These are phyloP conservation scores for Cryptococcus sp. DNA, from an alignment of 1,284 basidiomycete genomes.

Conservation along the genomic window DNA sequence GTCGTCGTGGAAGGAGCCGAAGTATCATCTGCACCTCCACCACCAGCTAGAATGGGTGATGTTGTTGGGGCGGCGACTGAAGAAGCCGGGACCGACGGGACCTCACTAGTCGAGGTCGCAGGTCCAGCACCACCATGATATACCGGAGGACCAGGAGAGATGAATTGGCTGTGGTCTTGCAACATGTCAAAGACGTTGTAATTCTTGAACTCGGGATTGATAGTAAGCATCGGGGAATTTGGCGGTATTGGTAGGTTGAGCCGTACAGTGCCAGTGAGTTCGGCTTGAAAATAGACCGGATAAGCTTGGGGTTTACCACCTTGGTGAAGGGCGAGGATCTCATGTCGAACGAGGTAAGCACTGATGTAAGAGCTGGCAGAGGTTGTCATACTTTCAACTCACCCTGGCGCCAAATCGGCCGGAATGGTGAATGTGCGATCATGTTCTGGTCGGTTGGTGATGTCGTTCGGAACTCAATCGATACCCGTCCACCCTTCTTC, in stretches of 20 bases:
- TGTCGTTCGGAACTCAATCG: constrained; percentile 17
- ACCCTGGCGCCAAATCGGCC: constrained; percentile 14
- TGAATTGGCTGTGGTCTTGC: constrained; percentile 8
- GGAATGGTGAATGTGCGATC: constrained; percentile 21
- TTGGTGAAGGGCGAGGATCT: constrained; percentile 22
- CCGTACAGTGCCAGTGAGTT: constrained; percentile 18
- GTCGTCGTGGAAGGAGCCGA: background rate
- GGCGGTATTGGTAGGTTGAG: constrained; percentile 13
- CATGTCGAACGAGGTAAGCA: constrained; percentile 24
- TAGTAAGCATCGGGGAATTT: constrained; percentile 22
- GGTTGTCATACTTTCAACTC: background rate
- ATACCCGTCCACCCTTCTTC: constrained; percentile 16
- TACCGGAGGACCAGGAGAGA: constrained; percentile 17
- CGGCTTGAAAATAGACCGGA: constrained; percentile 24
- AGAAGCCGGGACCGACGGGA: background rate
- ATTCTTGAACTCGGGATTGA: constrained; percentile 14
- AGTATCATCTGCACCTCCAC: background rate
- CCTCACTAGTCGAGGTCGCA: background rate
- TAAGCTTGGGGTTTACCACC: constrained; percentile 24
- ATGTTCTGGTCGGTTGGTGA: constrained; percentile 6
- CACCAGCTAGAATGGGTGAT: background rate
- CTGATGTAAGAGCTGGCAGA: too few relatives aligned
- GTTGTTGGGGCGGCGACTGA: too few relatives aligned
- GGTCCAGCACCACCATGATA: background rate
- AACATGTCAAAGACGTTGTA: constrained; percentile 9